phyloP scores from a whole-genome alignment of 2,329 filamentous ascomycete species.

The Rutstroemia sp. region DNA sequence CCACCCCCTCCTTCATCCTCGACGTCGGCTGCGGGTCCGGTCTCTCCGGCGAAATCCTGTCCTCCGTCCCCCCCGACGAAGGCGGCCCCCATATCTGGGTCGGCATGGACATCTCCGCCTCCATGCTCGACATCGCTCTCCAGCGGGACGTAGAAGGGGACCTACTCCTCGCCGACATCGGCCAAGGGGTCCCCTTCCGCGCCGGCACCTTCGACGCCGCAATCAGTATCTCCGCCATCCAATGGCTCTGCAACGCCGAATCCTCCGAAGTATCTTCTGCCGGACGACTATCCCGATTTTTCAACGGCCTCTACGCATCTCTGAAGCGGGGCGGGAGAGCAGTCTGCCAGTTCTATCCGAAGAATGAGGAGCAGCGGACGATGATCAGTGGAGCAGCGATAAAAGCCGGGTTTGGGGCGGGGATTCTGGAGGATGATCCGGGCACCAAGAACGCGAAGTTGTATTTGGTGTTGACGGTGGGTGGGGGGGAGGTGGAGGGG shows the following conservation, averaged over 20 bases:
- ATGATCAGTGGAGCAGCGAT: constrained; percentile 92
- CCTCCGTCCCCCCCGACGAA: constrained; percentile 57
- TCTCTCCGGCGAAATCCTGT: constrained; percentile 88
- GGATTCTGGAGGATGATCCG: constrained; percentile 88
- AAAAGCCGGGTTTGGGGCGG: constrained; percentile 89
- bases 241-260: constrained; percentile 97
- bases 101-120: constrained; percentile 91
- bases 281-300: constrained; percentile 75
- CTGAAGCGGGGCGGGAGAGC: constrained; percentile 78
- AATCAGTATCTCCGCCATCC: constrained; percentile 90
- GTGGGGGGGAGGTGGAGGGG: constrained; percentile 45
- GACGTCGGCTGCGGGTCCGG: constrained; percentile 96
- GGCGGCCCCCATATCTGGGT: constrained; percentile 90
- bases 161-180: constrained; percentile 88
- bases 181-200: constrained; percentile 90
- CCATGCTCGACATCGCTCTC: constrained; percentile 94
- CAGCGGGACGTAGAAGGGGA: constrained; percentile 91
- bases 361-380: constrained; percentile 81
- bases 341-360: constrained; percentile 97
- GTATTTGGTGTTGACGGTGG: constrained; percentile 92
- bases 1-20: constrained; percentile 76
- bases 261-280: constrained; percentile 74
- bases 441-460: constrained; percentile 95
- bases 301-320: constrained; percentile 83
- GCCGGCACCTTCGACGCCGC: constrained; percentile 91